Conservation (phyloP, 2,329 filamentous ascomycete species). For the Fusarium illudens region DNA sequence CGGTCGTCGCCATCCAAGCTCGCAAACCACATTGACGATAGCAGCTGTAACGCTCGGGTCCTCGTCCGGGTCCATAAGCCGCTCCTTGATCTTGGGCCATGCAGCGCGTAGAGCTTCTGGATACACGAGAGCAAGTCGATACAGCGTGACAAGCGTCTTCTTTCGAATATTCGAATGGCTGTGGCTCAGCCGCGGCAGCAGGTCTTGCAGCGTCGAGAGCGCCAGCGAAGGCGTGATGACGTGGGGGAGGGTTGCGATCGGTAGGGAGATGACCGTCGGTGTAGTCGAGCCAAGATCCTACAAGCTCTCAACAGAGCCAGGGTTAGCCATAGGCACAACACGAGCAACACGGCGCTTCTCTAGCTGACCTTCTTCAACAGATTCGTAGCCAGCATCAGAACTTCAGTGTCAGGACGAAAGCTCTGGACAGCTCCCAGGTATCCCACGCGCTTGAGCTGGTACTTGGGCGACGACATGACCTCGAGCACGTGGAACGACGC, state of each 20-base stretch:
- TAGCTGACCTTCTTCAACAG: constrained; percentile 83
- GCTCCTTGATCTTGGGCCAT: constrained; percentile 98
- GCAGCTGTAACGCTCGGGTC: constrained; percentile 94
- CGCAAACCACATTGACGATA: constrained; percentile 96
- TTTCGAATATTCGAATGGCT: constrained; percentile 87
- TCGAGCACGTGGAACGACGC: constrained; percentile 97
- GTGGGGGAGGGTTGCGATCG: constrained; percentile 90
- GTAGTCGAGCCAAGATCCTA: constrained; percentile 76
- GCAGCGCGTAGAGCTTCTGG: constrained; percentile 90
- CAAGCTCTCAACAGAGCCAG: background rate
- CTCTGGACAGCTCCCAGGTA: constrained; percentile 96
- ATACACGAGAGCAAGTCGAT: constrained; percentile 93
- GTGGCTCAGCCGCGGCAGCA: constrained; percentile 86
- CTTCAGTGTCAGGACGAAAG: constrained; percentile 94
- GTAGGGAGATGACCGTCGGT: constrained; percentile 81
- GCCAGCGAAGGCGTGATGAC: constrained; percentile 93
- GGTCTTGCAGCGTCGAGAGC: constrained; percentile 85
- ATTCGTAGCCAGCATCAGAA: constrained; percentile 97
- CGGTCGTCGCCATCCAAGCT: constrained; percentile 91
- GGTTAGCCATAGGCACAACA: background rate
- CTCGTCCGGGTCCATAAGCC: constrained; percentile 87
- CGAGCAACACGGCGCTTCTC: background rate
- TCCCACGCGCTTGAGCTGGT: constrained; percentile 92
- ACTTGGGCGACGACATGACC: constrained; percentile 97
- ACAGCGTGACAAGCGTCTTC: constrained; percentile 95